Evolutionary conservation across 73 alveolate species (phyloP).

Genomic region (Tetrahymena thermophila): DNA sequence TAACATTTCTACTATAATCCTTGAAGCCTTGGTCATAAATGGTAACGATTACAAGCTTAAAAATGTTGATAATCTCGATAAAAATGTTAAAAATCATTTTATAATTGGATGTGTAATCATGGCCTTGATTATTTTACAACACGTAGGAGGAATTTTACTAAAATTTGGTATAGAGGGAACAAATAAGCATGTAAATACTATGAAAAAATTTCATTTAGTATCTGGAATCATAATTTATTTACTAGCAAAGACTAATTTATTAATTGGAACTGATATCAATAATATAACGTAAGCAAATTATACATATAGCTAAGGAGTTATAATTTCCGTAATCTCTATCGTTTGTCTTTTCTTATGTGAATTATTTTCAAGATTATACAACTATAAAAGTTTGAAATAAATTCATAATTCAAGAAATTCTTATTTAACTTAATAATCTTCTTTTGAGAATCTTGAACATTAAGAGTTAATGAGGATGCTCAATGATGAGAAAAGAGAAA

Average conservation of each 20-base stretch:
- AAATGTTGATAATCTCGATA: not conserved
- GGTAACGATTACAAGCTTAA: not conserved
- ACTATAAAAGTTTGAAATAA: not conserved
- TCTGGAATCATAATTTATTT: slow-evolving; percentile 4
- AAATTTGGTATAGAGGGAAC: slow-evolving; percentile 6
- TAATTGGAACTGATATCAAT: not conserved
- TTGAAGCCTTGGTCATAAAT: slow-evolving; percentile 2
- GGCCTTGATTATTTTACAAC: not conserved
- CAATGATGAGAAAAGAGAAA: not conserved
- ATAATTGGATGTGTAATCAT: not conserved
- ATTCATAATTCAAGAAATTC: not conserved
- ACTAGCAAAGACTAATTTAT: slow-evolving; percentile 13
- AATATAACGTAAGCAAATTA: not conserved
- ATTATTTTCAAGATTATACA: not conserved
- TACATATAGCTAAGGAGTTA: not conserved
- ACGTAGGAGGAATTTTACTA: slow-evolving; percentile 7
- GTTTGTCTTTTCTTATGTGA: not conserved
- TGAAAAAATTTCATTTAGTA: slow-evolving; percentile 3
- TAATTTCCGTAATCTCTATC: not conserved
- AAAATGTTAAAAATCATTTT: not conserved
- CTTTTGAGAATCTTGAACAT: not conserved
- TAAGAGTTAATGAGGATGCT: slow-evolving; percentile 1
- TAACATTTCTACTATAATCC: slow-evolving; percentile 5
- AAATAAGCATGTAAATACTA: not conserved
- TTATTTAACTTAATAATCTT: not conserved